Conservation (phyloP, 2,329 filamentous ascomycete genomes). For the Penicillium glabrum region DNA sequence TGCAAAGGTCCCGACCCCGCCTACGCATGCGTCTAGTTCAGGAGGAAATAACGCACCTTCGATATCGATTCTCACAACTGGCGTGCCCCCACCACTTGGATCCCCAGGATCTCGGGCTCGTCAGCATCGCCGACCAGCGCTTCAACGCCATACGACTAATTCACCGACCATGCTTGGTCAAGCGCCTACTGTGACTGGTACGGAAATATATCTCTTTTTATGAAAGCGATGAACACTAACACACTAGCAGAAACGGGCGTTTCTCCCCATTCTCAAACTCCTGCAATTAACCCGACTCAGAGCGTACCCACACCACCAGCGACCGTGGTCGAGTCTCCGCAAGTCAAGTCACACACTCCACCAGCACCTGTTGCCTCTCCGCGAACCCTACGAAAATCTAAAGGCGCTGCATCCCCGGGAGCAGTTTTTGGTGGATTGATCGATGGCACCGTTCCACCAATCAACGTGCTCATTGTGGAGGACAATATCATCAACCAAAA, state of each 20-base stretch:
- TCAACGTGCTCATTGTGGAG: conserved; percentile 96
- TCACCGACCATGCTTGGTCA: conserved; percentile 70
- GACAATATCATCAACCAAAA: conserved; percentile 98
- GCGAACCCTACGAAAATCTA: conserved; percentile 38
- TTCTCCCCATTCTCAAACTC: conserved; percentile 27
- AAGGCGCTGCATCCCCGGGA: conserved; percentile 34
- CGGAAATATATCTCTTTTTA: conserved; percentile 15
- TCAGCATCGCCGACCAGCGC: conserved; percentile 57
- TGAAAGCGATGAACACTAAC: not conserved
- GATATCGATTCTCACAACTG: conserved; percentile 78
- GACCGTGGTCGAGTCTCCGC: conserved; percentile 38
- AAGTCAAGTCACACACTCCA: conserved; percentile 35
- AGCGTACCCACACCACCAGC: conserved; percentile 35
- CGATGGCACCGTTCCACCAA: conserved; percentile 83
- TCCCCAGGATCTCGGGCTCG: conserved; percentile 71
- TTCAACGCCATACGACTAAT: conserved; percentile 72
- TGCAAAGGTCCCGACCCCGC: conserved; percentile 22
- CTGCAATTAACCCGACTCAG: conserved; percentile 24
- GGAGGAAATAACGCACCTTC: conserved; percentile 55
- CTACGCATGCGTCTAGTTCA: conserved; percentile 43
- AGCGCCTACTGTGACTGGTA: conserved; percentile 44
- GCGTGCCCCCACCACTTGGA: conserved; percentile 75
- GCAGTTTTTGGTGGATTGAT: conserved; percentile 62
- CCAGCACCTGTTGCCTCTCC: conserved; percentile 50
- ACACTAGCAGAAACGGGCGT: conserved; percentile 23